Evolutionary conservation across 192 early-diverging fungal species (phyloP), one percentile per base, ranked within the genome.

Genomic region (Dispira simplex): DNA sequence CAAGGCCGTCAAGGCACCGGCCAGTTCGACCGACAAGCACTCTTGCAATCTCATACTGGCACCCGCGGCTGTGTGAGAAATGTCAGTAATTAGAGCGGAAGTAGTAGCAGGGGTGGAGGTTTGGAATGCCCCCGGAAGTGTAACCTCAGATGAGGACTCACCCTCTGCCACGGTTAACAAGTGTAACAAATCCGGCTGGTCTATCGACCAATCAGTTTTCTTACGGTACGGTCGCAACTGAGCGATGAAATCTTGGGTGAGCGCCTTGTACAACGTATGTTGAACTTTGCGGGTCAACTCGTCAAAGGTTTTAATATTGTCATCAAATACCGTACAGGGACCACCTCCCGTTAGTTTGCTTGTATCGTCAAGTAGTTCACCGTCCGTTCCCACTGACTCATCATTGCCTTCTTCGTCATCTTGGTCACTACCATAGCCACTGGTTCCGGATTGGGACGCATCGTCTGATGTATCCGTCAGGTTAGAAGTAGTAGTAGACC

Each of bases 161-260:
- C 21, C 21, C 27, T 1, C 25, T 14, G 21, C 10, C 3, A 8
- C n/a, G 3, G 26, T 23, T 27, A 20, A 14, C 55, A 8, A 1
- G 13, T 16, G 25, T 16, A 57, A 14, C 10, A 57, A 57, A 20
- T 57, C 26, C n/a, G 55, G 26, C 16, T 27, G 55, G 26, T 25
- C 21, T 8, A 57, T 20, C 10, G 55, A 20, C 55, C 55, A 57
- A 20, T 14, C 14, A 1, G 11, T 28, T 21, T 43, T 27, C 21
- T 60, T 60, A 8, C 58, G 58, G 58, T 60, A 60, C 1, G 39
- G 26, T 12, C 58, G 58, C 12, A 60, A 44, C 21, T 43, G 58
- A 11, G 26, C 13, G 14, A 44, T 60, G 13, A 60, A 27, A 21
- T 27, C 58, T 18, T 60, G 27, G 14, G 18, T 21, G 10, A 60